Evolutionary conservation across 306 rosid genomes (phyloP).

Genomic region (Medicago arabica): DNA sequence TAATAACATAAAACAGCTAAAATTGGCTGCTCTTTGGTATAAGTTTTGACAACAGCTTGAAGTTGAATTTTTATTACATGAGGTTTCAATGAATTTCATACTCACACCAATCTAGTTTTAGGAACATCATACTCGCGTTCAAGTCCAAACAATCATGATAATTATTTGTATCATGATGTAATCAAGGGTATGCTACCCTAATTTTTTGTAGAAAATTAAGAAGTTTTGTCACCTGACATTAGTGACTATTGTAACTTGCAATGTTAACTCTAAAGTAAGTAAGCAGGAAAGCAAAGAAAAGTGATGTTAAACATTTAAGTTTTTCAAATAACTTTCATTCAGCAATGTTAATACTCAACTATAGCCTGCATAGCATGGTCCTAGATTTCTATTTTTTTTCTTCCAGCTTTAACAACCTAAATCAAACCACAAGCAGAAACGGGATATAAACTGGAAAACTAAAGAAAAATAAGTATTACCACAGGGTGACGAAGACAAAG

Average conservation of each 20-base stretch:
- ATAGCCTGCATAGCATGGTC: neutral
- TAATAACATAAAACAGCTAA: neutral
- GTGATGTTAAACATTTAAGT: neutral
- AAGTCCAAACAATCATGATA: neutral
- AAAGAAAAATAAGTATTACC: constrained; percentile 44
- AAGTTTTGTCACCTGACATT: constrained; percentile 2
- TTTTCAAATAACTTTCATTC: neutral
- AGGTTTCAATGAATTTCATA: neutral
- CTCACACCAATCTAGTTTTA: neutral
- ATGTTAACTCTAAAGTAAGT: neutral
- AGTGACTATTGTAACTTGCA: neutral
- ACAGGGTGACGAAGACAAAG: constrained; percentile 45
- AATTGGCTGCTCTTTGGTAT: neutral
- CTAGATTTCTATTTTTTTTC: neutral
- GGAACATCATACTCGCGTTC: neutral
- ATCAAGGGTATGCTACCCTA: too few species aligned
- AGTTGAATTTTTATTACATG: neutral
- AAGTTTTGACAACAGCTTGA: neutral
- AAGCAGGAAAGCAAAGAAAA: constrained; percentile 4
- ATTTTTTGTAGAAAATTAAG: neutral
- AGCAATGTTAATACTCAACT: constrained; percentile 10
- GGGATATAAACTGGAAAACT: constrained; percentile 9
- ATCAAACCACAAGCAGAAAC: neutral
- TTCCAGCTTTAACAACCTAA: constrained; percentile 1
- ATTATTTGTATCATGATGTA: neutral